A percentile compares a stretch with the other conserved stretches of the same genome.
These are phyloP conservation scores for Pichia sp. DNA, from an alignment of 1,139 yeast species.

Conservation along the genomic window DNA sequence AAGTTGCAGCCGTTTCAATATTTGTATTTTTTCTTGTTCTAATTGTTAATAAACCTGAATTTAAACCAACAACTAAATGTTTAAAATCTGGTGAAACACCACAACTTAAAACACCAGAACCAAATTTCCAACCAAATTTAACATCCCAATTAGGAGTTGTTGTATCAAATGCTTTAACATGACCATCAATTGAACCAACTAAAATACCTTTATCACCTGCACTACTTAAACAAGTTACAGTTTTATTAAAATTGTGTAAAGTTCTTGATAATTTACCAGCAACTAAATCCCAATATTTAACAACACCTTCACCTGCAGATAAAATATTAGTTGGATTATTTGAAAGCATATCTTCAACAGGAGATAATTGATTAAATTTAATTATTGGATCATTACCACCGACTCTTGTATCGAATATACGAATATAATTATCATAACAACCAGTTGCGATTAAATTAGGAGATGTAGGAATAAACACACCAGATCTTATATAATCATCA, in stretches of 20 bases:
- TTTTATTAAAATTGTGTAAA: slow-evolving; percentile 79
- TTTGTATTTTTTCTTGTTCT: slow-evolving; percentile 66
- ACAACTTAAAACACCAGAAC: slow-evolving; percentile 84
- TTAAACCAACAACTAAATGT: slow-evolving; percentile 91
- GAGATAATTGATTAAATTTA: slow-evolving; percentile 54
- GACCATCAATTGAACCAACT: slow-evolving; percentile 96
- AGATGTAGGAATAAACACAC: slow-evolving; percentile 63
- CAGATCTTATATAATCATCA: slow-evolving; percentile 82
- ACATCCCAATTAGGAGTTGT: slow-evolving; percentile 74
- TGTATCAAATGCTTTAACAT: slow-evolving; percentile 88
- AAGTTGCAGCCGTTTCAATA: slow-evolving; percentile 37
- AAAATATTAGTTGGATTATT: slow-evolving; percentile 74
- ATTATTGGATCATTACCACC: slow-evolving; percentile 41
- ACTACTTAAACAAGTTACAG: slow-evolving; percentile 78
- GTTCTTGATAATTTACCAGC: slow-evolving; percentile 61
- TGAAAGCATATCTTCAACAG: slow-evolving; percentile 84
- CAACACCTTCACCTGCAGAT: slow-evolving; percentile 80
- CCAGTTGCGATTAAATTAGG: slow-evolving; percentile 82
- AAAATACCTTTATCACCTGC: slow-evolving; percentile 68
- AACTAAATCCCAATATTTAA: slow-evolving; percentile 89
- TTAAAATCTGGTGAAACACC: slow-evolving; percentile 86
- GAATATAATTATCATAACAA: slow-evolving; percentile 81
- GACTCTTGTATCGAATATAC: slow-evolving; percentile 84
- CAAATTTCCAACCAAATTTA: slow-evolving; percentile 95
- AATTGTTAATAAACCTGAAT: slow-evolving; percentile 81